Percentiles rank a stretch among this genome's conserved stretches.
Evolutionary conservation across 805 yeast genomes (phyloP).

Genomic region (Starmerella ratchasimensis): DNA sequence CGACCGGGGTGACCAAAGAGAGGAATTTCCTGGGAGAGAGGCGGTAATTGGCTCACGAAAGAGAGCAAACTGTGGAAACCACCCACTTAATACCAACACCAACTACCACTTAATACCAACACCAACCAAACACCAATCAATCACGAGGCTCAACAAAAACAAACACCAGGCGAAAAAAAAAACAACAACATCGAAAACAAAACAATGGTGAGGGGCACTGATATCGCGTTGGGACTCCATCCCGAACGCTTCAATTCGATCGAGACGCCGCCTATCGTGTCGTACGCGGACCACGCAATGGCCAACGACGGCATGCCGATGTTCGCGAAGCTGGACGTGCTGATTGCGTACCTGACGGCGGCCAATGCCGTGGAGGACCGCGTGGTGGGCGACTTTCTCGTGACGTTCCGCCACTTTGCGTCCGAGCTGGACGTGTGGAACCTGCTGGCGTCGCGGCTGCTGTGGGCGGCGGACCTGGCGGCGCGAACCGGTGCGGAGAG

Average conservation of each 20-base stretch:
- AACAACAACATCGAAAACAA: too few relatives aligned
- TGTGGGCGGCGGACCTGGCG: slow-evolving; percentile 47
- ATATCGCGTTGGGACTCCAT: slow-evolving; percentile 3
- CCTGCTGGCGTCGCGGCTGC: slow-evolving; percentile 47
- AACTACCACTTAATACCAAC: too few relatives aligned
- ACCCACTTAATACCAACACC: too few relatives aligned
- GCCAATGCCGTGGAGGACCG: slow-evolving; percentile 66
- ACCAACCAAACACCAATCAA: too few relatives aligned
- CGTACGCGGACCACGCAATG: neutral
- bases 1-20: too few relatives aligned
- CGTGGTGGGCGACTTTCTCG: slow-evolving; percentile 69
- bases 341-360: slow-evolving; percentile 38
- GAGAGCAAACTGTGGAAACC: too few relatives aligned
- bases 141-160: too few relatives aligned
- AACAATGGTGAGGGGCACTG: too few relatives aligned
- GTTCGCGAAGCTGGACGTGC: slow-evolving; percentile 17
- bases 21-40: too few relatives aligned
- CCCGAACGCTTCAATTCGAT: slow-evolving; percentile 9
- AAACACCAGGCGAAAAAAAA: too few relatives aligned
- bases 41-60: too few relatives aligned
- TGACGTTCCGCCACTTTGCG: slow-evolving; percentile 64
- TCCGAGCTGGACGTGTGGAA: slow-evolving; percentile 45
- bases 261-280: slow-evolving; percentile 6
- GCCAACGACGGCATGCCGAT: slow-evolving; percentile 12
- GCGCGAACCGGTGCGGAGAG: slow-evolving; percentile 22